A percentile compares a stretch with the other conserved stretches of the same genome.
These are phyloP conservation scores for Ampelocalamus luodianensis DNA, from an alignment of 176 grass and related monocot genomes.

Conservation along the genomic window DNA sequence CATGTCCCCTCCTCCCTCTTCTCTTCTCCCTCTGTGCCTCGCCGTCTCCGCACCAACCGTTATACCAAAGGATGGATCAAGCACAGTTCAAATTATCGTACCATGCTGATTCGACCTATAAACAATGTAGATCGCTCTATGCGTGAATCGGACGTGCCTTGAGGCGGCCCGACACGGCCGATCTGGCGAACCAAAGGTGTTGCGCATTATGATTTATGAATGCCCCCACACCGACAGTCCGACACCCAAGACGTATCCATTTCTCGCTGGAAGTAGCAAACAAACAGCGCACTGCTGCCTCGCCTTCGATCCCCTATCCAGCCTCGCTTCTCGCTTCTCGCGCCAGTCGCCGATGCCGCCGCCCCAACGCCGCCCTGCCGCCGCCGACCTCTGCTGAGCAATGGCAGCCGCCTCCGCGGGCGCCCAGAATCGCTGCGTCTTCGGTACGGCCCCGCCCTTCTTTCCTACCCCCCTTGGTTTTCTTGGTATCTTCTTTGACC, in stretches of 20 bases:
- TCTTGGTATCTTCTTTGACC: neutral
- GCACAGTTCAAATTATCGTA: too few relatives aligned
- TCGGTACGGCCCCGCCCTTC: constrained; percentile 50
- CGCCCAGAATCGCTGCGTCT: constrained; percentile 87
- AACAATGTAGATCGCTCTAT: too few relatives aligned
- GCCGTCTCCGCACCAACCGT: too few relatives aligned
- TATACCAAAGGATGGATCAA: too few relatives aligned
- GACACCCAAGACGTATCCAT: neutral
- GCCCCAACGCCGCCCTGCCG: constrained; percentile 23
- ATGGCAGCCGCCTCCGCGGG: constrained; percentile 58
- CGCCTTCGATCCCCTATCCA: neutral
- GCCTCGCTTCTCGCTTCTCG: constrained; percentile 22
- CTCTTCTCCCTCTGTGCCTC: too few relatives aligned
- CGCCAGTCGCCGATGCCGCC: constrained; percentile 29
- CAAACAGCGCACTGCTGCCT: neutral
- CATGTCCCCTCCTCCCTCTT: too few relatives aligned
- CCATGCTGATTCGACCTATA: too few relatives aligned
- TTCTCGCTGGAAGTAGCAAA: constrained; percentile 7
- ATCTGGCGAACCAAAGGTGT: too few relatives aligned
- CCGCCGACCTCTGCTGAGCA: constrained; percentile 40
- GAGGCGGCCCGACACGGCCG: too few relatives aligned
- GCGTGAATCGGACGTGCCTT: too few relatives aligned
- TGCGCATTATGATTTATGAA: too few relatives aligned
- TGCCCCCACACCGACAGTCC: neutral
- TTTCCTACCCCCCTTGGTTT: neutral